Evolutionary conservation across 352 stramenopile genomes (phyloP).

Genomic region (Detonula confervacea): DNA sequence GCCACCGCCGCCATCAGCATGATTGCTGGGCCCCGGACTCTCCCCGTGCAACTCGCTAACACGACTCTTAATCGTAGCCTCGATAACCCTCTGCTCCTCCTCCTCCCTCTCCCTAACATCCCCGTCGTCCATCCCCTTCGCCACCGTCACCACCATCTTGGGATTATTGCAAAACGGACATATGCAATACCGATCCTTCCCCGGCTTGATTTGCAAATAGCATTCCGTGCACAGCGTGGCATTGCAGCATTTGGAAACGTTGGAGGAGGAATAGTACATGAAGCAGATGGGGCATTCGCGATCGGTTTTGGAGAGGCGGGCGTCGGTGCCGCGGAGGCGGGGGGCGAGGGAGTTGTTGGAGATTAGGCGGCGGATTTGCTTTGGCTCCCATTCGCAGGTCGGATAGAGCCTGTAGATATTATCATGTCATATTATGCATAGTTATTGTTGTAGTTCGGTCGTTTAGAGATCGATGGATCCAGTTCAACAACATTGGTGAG

Average conservation of each 20-base stretch:
- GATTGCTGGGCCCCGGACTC: background rate
- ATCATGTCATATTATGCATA: conserved; percentile 4
- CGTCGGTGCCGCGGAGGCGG: conserved; percentile 68
- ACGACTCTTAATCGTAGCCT: conserved; percentile 55
- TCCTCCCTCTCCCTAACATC: conserved; percentile 53
- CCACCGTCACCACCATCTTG: conserved; percentile 65
- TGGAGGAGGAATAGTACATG: conserved; percentile 82
- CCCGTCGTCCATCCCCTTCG: conserved; percentile 46
- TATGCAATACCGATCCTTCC: conserved; percentile 55
- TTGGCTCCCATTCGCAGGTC: conserved; percentile 76
- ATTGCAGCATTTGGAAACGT: conserved; percentile 83
- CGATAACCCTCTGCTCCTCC: conserved; percentile 67
- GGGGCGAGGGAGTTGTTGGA: conserved; percentile 70
- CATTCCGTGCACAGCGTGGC: conserved; percentile 87
- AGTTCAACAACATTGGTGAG: no score
- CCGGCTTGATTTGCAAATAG: conserved; percentile 81
- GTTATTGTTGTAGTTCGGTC: no score
- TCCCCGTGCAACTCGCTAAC: conserved; percentile 29
- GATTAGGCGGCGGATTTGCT: conserved; percentile 76
- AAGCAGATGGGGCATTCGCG: conserved; percentile 87
- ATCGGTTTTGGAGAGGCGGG: conserved; percentile 43
- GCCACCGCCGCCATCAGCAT: background rate
- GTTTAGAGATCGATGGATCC: background rate
- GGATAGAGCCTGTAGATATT: conserved; percentile 79
- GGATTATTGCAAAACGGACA: conserved; percentile 81